Conservation (phyloP, 768 basidiomycete species). For the Hortiboletus campestris region DNA sequence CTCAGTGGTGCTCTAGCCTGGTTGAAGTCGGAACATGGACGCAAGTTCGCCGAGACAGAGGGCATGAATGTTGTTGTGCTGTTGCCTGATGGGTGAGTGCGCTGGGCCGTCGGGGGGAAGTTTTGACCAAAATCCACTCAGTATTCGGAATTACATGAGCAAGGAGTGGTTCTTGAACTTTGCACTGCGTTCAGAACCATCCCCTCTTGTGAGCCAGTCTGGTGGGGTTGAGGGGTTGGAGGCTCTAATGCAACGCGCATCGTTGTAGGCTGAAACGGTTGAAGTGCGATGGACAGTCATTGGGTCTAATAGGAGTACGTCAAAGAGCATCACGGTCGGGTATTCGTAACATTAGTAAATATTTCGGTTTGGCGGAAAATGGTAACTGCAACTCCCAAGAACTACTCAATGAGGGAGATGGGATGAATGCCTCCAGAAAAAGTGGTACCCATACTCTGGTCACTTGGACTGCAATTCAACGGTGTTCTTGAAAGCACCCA, state of each 20-base stretch:
- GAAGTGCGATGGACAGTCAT: neutral
- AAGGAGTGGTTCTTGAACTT: constrained; percentile 87
- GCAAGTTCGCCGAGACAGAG: constrained; percentile 55
- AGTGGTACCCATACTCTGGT: neutral
- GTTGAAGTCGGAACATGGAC: constrained; percentile 70
- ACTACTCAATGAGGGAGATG: neutral
- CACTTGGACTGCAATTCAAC: constrained; percentile 69
- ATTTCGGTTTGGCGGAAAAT: neutral
- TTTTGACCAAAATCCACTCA: constrained; percentile 26
- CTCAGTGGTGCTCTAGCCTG: constrained; percentile 75
- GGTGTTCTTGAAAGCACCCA: constrained; percentile 91
- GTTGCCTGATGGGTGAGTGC: constrained; percentile 81
- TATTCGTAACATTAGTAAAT: neutral
- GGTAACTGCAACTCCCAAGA: neutral
- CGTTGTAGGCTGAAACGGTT: neutral
- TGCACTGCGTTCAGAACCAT: constrained; percentile 53
- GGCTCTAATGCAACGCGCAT: constrained; percentile 1
- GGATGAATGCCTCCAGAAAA: neutral
- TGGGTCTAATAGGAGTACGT: neutral
- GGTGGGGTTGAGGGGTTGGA: neutral
- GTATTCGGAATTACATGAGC: constrained; percentile 92
- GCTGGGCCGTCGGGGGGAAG: neutral
- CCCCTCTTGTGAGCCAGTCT: constrained; percentile 36
- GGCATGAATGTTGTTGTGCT: constrained; percentile 88
- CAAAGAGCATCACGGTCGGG: neutral